A percentile compares a stretch with the other conserved stretches of the same genome.
These are phyloP conservation scores for Pseudogymnoascus sp. DNA, from an alignment of 2,329 filamentous ascomycete genomes.

Conservation along the genomic window DNA sequence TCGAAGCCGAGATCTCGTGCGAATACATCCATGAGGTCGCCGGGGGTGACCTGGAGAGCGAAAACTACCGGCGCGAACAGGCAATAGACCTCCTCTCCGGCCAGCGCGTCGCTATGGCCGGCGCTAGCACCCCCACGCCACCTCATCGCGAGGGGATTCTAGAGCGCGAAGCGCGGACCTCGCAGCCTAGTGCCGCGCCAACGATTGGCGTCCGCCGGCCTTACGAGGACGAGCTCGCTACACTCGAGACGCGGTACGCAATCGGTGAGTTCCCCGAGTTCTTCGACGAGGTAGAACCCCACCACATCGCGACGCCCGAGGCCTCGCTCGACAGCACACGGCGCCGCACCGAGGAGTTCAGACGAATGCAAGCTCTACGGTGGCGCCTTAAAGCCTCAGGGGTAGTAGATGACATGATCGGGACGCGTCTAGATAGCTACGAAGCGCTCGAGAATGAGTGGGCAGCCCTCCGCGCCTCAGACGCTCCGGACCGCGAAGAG, in stretches of 20 bases:
- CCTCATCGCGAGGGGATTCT: conserved; percentile 34
- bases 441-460: neutral
- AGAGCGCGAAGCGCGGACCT: conserved; percentile 20
- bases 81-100: conserved; percentile 41
- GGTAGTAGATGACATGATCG: neutral
- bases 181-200: neutral
- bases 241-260: conserved; percentile 11
- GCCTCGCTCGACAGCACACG: neutral
- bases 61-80: conserved; percentile 35
- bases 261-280: neutral
- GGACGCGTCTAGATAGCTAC: neutral
- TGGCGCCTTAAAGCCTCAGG: neutral
- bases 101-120: conserved; percentile 37
- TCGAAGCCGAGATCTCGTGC: conserved; percentile 54
- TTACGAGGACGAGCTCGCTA: conserved; percentile 11
- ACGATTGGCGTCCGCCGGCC: neutral
- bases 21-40: conserved; percentile 54
- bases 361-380: neutral
- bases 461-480: neutral
- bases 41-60: conserved; percentile 20
- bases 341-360: neutral
- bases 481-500: conserved; percentile 9
- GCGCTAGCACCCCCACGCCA: conserved; percentile 36
- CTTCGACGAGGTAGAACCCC: neutral
- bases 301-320: neutral